These are phyloP conservation scores for Tricholoma flavovirens DNA, from an alignment of 768 basidiomycete species.

Conservation along the genomic window DNA sequence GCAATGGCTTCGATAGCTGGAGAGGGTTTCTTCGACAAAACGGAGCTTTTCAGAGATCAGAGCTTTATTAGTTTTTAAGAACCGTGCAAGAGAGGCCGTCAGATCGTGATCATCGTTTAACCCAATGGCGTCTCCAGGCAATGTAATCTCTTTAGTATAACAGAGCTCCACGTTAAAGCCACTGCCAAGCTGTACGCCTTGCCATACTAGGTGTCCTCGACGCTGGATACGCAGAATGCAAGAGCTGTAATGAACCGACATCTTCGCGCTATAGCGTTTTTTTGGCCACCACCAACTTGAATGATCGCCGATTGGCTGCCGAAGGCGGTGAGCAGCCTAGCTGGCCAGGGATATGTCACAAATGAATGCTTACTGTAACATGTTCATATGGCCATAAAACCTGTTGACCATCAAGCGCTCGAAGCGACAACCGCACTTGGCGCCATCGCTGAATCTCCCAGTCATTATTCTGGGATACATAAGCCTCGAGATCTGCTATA, in stretches of 20 bases:
- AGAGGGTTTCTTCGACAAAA: constrained; percentile 41
- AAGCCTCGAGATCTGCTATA: constrained; percentile 46
- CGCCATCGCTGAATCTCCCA: constrained; percentile 42
- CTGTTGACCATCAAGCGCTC: constrained; percentile 58
- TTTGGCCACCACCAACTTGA: constrained; percentile 40
- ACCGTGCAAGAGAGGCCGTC: constrained; percentile 55
- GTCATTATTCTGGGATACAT: constrained; percentile 57
- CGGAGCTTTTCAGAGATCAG: constrained; percentile 40
- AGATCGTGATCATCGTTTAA: constrained; percentile 62
- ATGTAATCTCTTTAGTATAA: constrained; percentile 46
- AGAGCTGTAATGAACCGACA: constrained; percentile 37
- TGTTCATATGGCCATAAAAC: constrained; percentile 64
- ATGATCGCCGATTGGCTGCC: constrained; percentile 42
- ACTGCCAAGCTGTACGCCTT: constrained; percentile 53
- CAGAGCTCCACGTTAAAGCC: constrained; percentile 59
- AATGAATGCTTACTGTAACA: constrained; percentile 34
- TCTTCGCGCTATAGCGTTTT: constrained; percentile 46
- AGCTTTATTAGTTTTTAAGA: constrained; percentile 51
- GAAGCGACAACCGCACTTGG: constrained; percentile 54
- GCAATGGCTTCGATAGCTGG: constrained; percentile 46
- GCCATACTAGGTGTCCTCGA: constrained; percentile 46
- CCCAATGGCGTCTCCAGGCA: constrained; percentile 52
- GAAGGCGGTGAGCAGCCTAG: neutral
- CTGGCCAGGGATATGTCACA: neutral
- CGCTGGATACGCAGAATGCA: constrained; percentile 48